Conservation (phyloP, 768 basidiomycete species). For the Lentinus tigrinus region DNA sequence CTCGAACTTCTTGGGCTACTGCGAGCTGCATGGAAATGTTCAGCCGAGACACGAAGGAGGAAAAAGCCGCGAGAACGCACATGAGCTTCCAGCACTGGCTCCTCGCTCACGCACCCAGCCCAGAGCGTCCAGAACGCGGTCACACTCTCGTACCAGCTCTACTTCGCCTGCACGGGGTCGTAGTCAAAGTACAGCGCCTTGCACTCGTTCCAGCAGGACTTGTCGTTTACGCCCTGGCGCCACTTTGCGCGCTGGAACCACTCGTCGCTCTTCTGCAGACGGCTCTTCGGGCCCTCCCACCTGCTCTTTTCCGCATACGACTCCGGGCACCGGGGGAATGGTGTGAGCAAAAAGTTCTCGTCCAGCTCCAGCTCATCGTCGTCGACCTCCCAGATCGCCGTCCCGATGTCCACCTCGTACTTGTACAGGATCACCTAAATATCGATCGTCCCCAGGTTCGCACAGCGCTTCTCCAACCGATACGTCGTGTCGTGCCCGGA, state of each 20-base stretch:
- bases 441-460: constrained; percentile 95
- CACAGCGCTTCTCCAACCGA: constrained; percentile 95
- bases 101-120: constrained; percentile 96
- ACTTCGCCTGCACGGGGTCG: constrained; percentile 87
- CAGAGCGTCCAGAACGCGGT: constrained; percentile 95
- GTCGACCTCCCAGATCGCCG: constrained; percentile 93
- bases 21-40: constrained; percentile 49
- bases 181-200: constrained; percentile 95
- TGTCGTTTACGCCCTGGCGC: constrained; percentile 83
- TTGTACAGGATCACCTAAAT: constrained; percentile 96
- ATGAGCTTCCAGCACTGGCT: constrained; percentile 92
- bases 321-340: constrained; percentile 84
- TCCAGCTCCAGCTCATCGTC: constrained; percentile 90
- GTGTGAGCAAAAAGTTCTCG: constrained; percentile 86
- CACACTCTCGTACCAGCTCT: constrained; percentile 95
- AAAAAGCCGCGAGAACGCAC: constrained; percentile 46
- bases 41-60: constrained; percentile 12
- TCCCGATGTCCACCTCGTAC: constrained; percentile 97
- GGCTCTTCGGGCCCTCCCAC: constrained; percentile 52
- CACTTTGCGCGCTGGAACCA: constrained; percentile 92
- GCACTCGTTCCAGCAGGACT: constrained; percentile 96
- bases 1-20: constrained; percentile 93
- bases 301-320: constrained; percentile 62
- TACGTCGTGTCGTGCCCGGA: constrained; percentile 97
- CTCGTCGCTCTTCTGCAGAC: constrained; percentile 75